Conservation (phyloP, 2,329 filamentous ascomycete species). For the Exophiala sp. region DNA sequence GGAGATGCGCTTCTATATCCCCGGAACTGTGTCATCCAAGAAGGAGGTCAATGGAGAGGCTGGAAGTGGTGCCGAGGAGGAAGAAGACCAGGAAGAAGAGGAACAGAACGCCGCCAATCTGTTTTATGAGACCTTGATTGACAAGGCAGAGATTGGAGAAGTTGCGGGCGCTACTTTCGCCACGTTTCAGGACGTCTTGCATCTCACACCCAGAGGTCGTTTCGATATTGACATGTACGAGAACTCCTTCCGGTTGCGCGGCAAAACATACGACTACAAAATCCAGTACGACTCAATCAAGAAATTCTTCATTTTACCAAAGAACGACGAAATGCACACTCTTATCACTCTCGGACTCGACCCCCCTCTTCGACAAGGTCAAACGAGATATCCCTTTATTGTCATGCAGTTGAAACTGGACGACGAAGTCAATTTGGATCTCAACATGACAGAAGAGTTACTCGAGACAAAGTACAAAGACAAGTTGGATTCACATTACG, state of each 20-base stretch:
- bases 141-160: conserved; percentile 98
- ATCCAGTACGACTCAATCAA: conserved; percentile 97
- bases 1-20: conserved; percentile 98
- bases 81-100: conserved; percentile 53
- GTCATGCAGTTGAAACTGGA: conserved; percentile 99
- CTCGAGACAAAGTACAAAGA: conserved; percentile 77
- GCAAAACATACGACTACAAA: conserved; percentile 99
- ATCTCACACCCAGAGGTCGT: conserved; percentile 96
- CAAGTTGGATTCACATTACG: conserved; percentile 84
- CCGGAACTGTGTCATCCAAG: conserved; percentile 70
- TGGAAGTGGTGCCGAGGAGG: conserved; percentile 61
- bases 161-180: conserved; percentile 98
- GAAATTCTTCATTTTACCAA: conserved; percentile 97
- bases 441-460: conserved; percentile 80
- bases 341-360: conserved; percentile 94
- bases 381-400: conserved; percentile 95
- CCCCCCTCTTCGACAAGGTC: conserved; percentile 90
- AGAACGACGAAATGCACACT: conserved; percentile 95
- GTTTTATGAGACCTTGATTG: conserved; percentile 98
- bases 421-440: conserved; percentile 91
- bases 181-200: conserved; percentile 92
- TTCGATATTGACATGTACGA: conserved; percentile 99
- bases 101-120: conserved; percentile 93
- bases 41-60: conserved; percentile 65
- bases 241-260: conserved; percentile 89